These are phyloP conservation scores for Paramecium pentaurelia DNA, from an alignment of 73 alveolate species.

Conservation along the genomic window DNA sequence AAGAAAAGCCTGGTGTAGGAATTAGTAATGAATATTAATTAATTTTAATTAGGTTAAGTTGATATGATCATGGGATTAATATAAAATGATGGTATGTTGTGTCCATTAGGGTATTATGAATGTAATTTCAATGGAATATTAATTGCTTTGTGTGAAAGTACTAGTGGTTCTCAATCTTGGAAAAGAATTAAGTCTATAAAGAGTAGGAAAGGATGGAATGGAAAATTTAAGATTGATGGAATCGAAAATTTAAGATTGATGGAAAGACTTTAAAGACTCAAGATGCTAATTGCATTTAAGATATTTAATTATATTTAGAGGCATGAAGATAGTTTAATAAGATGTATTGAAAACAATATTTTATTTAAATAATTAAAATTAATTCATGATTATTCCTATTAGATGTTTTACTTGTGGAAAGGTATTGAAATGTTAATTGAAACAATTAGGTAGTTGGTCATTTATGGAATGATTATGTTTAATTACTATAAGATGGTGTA, in stretches of 20 bases:
- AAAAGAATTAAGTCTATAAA: neutral
- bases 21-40: neutral
- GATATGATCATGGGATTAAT: neutral
- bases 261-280: neutral
- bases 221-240: neutral
- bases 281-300: neutral
- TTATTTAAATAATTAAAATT: neutral
- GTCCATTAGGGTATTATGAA: constrained; percentile 22
- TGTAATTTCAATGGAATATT: neutral
- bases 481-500: constrained; percentile 67
- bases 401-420: constrained; percentile 99
- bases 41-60: neutral
- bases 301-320: neutral
- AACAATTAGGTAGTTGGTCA: constrained; percentile 86
- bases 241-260: neutral
- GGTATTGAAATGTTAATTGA: constrained; percentile 45
- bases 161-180: neutral
- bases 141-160: constrained; percentile 10
- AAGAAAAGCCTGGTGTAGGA: constrained; percentile 26
- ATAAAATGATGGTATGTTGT: neutral
- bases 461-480: constrained; percentile 89
- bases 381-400: constrained; percentile 95
- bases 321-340: neutral
- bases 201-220: neutral
- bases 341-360: neutral